These are phyloP conservation scores for Linum tenue DNA, from an alignment of 345 rosid species.

Conservation along the genomic window DNA sequence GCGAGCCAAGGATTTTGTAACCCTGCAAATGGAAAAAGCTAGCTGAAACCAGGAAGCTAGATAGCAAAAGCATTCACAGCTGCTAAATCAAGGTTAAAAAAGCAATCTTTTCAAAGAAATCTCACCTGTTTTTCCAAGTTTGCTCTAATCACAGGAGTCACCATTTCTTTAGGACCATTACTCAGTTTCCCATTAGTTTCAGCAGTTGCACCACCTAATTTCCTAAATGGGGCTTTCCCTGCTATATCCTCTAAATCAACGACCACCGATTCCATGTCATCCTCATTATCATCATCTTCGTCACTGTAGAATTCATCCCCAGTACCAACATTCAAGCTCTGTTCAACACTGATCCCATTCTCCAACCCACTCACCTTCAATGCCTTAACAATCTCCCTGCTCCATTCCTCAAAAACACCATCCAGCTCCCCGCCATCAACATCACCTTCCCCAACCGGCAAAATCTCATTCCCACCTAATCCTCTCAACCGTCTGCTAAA, in stretches of 20 bases:
- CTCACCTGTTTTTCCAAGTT: slow-evolving; percentile 87
- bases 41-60: background rate
- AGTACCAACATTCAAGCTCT: slow-evolving; percentile 16
- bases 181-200: slow-evolving; percentile 39
- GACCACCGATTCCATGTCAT: slow-evolving; percentile 28
- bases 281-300: slow-evolving; percentile 23
- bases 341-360: slow-evolving; percentile 16
- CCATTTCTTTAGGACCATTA: slow-evolving; percentile 72
- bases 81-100: background rate
- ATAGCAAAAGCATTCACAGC: background rate
- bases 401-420: slow-evolving; percentile 54
- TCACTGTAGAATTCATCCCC: slow-evolving; percentile 36
- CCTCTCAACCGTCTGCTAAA: slow-evolving; percentile 51
- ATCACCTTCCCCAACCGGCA: slow-evolving; percentile 60
- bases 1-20: slow-evolving; percentile 92
- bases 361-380: slow-evolving; percentile 41
- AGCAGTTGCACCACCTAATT: slow-evolving; percentile 16
- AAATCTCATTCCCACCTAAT: slow-evolving; percentile 65
- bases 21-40: slow-evolving; percentile 50
- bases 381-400: slow-evolving; percentile 38
- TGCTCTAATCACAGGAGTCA: slow-evolving; percentile 87
- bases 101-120: background rate
- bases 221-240: slow-evolving; percentile 77
- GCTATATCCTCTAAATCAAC: slow-evolving; percentile 95
- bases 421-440: slow-evolving; percentile 66